Evolutionary conservation across 2,329 filamentous ascomycete species (phyloP).

Genomic region (Penicillium sumatraense): DNA sequence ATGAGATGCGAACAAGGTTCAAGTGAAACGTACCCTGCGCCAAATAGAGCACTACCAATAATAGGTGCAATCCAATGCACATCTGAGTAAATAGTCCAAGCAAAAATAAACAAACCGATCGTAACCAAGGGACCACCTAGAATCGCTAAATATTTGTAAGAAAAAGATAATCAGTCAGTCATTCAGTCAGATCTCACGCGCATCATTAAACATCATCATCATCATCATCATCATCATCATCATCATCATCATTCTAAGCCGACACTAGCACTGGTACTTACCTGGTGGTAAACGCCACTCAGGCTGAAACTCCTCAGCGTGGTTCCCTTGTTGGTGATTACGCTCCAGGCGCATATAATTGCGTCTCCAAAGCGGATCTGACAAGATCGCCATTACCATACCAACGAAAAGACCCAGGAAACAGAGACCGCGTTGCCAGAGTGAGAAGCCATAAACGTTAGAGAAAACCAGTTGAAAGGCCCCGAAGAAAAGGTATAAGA

Average conservation of each 20-base stretch:
- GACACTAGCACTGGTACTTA: constrained; percentile 40
- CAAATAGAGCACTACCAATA: constrained; percentile 74
- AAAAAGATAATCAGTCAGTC: too few species aligned
- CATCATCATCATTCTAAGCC: background rate
- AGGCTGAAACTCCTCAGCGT: constrained; percentile 67
- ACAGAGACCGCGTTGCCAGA: constrained; percentile 78
- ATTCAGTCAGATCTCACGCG: constrained; percentile 15
- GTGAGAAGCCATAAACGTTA: constrained; percentile 73
- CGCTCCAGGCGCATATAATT: constrained; percentile 48
- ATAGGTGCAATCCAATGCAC: constrained; percentile 80
- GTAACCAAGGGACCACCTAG: constrained; percentile 78
- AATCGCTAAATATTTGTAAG: constrained; percentile 58
- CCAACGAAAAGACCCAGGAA: constrained; percentile 66
- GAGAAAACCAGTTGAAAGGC: constrained; percentile 82
- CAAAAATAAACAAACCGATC: constrained; percentile 84
- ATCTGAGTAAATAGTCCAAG: constrained; percentile 74
- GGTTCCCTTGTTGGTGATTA: constrained; percentile 41
- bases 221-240: background rate
- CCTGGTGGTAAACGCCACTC: constrained; percentile 81
- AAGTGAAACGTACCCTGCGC: constrained; percentile 63
- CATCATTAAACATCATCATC: background rate
- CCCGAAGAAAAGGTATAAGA: constrained; percentile 89
- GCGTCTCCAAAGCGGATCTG: constrained; percentile 52
- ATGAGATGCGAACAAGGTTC: constrained; percentile 8
- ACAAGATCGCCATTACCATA: constrained; percentile 50